Base-by-base conservation (phyloP, 1,139 yeast species). In the Taphrina wiesneri region DNA sequence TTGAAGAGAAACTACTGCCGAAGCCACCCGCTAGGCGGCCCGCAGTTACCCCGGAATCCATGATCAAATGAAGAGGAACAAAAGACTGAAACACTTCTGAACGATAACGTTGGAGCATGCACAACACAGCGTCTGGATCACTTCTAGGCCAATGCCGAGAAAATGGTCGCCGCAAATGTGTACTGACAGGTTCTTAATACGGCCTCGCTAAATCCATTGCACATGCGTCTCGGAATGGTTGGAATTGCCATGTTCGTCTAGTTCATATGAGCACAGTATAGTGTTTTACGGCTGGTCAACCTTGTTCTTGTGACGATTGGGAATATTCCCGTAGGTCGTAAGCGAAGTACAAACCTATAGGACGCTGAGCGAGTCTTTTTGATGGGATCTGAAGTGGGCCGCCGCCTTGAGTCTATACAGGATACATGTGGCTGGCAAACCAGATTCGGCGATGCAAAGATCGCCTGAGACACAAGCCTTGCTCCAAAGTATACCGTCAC, bases 361-460 rank as follows among this genome's bases (percentile, higher is more conserved):
- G 17, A n/a, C 19, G 4, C 41, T 17, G n/a, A 15, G 36, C 15
- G 2, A 4, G 36, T 32, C 3, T 32, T 15, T 32, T 11, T 32
- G 15, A 11, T 3, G 43, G 34, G 6, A 6, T 30, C 11, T 11
- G 34, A 6, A 6, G 34, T 30, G 34, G 9, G 11, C 34, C 34
- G 34, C 11, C 34, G 9, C 43, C 5, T n/a, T 15, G 2, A n/a
- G 43, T 39, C 43, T n/a, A 45, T 21, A 7, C 49, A 5, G 17
- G 49, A 19, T 21, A 45, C n/a, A 45, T 6, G 49, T 45, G 56
- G 56, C 56, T 52, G 56, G 56, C 2, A 32, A 9, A 23, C 56
- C 21, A n/a, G 45, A 52, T 52, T 52, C 56, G 54, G 54, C 54
- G 54, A 49, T 28, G 36, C 34, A 26, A n/a, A 7, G 54, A 30